These are phyloP conservation scores for Phyllosticta citrichinensis DNA, from an alignment of 2,329 filamentous ascomycete species.

Conservation along the genomic window DNA sequence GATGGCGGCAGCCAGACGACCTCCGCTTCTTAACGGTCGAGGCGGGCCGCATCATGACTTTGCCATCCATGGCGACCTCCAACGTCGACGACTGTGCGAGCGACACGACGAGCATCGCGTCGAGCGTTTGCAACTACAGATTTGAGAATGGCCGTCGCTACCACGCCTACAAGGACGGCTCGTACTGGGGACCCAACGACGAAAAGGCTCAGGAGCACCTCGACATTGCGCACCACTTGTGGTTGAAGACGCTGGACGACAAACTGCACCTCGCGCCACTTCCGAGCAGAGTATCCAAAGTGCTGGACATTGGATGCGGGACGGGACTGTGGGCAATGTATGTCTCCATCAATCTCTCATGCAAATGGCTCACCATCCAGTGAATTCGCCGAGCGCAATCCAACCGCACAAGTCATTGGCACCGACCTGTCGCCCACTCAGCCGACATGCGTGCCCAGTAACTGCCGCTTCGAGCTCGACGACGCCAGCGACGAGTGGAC, in stretches of 20 bases:
- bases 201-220: conserved; percentile 33
- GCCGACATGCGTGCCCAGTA: conserved; percentile 33
- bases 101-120: conserved; percentile 10
- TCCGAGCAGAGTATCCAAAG: conserved; percentile 10
- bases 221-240: conserved; percentile 36
- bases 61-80: background rate
- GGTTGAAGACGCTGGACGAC: conserved; percentile 25
- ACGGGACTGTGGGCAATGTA: conserved; percentile 12
- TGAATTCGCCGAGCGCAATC: conserved; percentile 16
- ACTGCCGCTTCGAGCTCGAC: conserved; percentile 39
- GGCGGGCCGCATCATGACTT: background rate
- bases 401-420: conserved; percentile 34
- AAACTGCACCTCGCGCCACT: conserved; percentile 26
- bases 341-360: conserved; percentile 5
- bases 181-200: conserved; percentile 30
- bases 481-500: conserved; percentile 25
- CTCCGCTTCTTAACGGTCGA: background rate
- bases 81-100: background rate
- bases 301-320: conserved; percentile 9
- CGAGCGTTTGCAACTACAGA: conserved; percentile 20
- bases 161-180: conserved; percentile 1
- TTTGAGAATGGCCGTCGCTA: conserved; percentile 15
- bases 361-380: conserved; percentile 12
- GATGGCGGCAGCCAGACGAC: background rate
- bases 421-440: conserved; percentile 36